Conservation (phyloP, 1,284 basidiomycete genomes). For the Melampsora medusae region DNA sequence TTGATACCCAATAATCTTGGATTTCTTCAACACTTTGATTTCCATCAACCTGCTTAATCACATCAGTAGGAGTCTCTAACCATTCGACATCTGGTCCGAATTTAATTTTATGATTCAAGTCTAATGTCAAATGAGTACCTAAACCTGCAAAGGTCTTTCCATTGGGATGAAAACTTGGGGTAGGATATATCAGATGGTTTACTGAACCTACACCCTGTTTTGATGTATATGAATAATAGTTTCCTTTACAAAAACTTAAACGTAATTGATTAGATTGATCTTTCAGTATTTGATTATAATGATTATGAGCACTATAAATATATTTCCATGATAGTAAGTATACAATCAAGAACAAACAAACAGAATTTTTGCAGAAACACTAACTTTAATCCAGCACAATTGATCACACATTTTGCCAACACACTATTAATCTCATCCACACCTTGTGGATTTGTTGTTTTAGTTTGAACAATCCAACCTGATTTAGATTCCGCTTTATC, state of each 20-base stretch:
- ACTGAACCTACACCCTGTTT: constrained; percentile 63
- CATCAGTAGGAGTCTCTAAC: constrained; percentile 59
- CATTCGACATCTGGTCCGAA: constrained; percentile 95
- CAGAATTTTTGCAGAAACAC: constrained; percentile 55
- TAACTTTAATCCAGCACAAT: constrained; percentile 76
- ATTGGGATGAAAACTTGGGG: constrained; percentile 59
- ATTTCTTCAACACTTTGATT: constrained; percentile 6
- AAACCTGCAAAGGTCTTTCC: constrained; percentile 61
- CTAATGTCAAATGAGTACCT: constrained; percentile 82
- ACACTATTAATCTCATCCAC: constrained; percentile 62
- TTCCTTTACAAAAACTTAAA: constrained; percentile 50
- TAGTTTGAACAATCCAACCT: constrained; percentile 63
- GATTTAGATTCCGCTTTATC: constrained; percentile 60
- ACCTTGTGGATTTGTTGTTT: constrained; percentile 49
- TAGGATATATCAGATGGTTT: constrained; percentile 80
- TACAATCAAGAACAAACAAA: constrained; percentile 59
- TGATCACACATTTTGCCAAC: constrained; percentile 80
- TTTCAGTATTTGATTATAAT: constrained; percentile 49
- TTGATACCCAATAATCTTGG: constrained; percentile 31
- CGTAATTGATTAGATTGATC: constrained; percentile 33
- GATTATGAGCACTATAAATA: constrained; percentile 40
- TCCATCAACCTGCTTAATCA: not conserved
- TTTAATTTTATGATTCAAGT: constrained; percentile 77
- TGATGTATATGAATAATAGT: constrained; percentile 60
- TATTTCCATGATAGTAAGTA: not conserved